Evolutionary conservation across 2,329 filamentous ascomycete genomes (phyloP).

Genomic region (Penicillium sp.): DNA sequence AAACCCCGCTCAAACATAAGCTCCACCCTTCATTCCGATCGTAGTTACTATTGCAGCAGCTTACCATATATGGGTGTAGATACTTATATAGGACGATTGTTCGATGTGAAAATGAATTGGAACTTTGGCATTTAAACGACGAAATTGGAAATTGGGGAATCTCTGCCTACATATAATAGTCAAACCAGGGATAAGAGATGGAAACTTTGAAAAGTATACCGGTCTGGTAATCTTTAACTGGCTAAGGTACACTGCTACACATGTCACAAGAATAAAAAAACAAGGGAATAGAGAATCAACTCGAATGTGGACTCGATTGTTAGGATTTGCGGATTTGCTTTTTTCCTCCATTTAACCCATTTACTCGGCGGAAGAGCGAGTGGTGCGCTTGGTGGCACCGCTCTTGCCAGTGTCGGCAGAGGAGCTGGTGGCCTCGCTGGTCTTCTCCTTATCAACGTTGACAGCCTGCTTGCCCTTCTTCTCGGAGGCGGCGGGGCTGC

Average conservation of each 20-base stretch:
- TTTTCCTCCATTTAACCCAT: conserved; percentile 9
- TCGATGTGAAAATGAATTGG: not conserved
- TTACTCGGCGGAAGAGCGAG: conserved; percentile 45
- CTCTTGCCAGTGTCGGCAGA: conserved; percentile 74
- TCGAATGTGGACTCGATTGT: conserved; percentile 7
- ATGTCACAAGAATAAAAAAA: conserved; percentile 7
- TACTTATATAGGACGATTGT: not conserved
- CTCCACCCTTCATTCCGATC: not conserved
- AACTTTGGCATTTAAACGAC: not conserved
- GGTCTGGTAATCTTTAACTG: conserved; percentile 13
- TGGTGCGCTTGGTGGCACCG: conserved; percentile 62
- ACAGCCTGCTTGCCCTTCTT: conserved; percentile 77
- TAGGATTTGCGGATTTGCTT: conserved; percentile 14
- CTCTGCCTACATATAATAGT: not conserved
- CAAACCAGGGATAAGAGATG: not conserved
- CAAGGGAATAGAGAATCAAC: conserved; percentile 15
- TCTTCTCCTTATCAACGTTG: conserved; percentile 60
- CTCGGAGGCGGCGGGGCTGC: conserved; percentile 61
- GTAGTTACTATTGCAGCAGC: not conserved
- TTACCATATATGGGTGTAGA: not conserved
- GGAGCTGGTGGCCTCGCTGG: conserved; percentile 60
- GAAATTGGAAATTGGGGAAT: conserved; percentile 2
- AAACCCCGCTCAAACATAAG: too few species aligned
- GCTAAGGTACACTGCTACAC: conserved; percentile 17
- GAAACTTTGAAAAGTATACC: conserved; percentile 6